Percentiles rank a stretch among this genome's conserved stretches.
Conservation (phyloP, 2,329 filamentous ascomycete genomes). For the Lachnellula subtilissima region DNA sequence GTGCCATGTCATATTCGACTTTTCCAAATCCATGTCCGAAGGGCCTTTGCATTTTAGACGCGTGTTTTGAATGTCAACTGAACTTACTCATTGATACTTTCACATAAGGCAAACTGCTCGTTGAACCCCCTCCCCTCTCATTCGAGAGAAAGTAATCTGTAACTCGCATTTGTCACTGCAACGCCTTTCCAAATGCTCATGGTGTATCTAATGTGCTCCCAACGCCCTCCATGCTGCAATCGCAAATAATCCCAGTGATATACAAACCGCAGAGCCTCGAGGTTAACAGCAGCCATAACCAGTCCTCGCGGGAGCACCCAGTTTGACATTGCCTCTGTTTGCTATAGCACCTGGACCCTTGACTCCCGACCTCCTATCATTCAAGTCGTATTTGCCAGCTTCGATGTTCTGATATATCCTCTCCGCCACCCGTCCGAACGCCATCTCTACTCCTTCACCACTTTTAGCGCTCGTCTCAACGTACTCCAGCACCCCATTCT, state of each 20-base stretch:
- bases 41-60: too few species aligned
- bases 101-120: too few species aligned
- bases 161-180: background rate
- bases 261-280: conserved; percentile 11
- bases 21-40: too few species aligned
- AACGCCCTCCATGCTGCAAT: conserved; percentile 19
- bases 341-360: conserved; percentile 61
- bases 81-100: too few species aligned
- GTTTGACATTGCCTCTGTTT: conserved; percentile 40
- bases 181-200: conserved; percentile 19
- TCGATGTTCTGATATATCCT: conserved; percentile 97
- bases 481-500: conserved; percentile 85
- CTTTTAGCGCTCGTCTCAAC: conserved; percentile 96
- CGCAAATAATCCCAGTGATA: conserved; percentile 6
- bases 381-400: conserved; percentile 83
- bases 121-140: too few species aligned
- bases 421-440: conserved; percentile 90
- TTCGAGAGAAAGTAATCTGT: too few species aligned
- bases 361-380: conserved; percentile 86
- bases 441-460: conserved; percentile 87
- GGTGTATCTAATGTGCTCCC: conserved; percentile 19
- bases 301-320: conserved; percentile 29
- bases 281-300: conserved; percentile 27
- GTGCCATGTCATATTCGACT: too few species aligned
- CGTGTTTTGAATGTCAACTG: too few species aligned